Evolutionary conservation across 2,329 filamentous ascomycete species (phyloP), one percentile per base, ranked within the genome.

Genomic region (Ophiostoma sp.): DNA sequence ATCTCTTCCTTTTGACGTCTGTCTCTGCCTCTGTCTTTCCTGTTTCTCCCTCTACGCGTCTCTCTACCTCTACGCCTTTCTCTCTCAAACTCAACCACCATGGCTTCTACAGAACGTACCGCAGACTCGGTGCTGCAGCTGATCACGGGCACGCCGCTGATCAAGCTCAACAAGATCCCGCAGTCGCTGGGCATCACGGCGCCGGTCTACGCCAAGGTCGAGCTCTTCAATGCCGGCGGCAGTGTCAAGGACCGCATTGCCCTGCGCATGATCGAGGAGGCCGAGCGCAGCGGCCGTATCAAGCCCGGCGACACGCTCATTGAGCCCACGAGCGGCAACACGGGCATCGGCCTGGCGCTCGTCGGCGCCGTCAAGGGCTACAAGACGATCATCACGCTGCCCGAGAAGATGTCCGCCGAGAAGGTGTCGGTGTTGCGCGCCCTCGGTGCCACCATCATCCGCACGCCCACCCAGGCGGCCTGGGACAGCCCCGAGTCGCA

Each of bases 361-460:
- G 94, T 98, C 18, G 94, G 87, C 69, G 95, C 95, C 16, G 91
- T 99, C 76, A 98, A 97, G 82, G 94, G 93, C 73, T 99, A 98
- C 84, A 94, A 94, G 80, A 96, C 93, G 55, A 98, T 99, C 80
- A 99, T 99, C 78, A 99, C 95, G 11, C 87, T 99, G 63, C 95
- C 95, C 66, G 95, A 99, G 81, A 99, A 99, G 84, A 99, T 99
- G 95, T 97, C 93, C 1, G 91, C 93, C 64, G 95, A 99, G 80
- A 99, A 99, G 80, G 95, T 99, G 52, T 90, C 94, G 2, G 65
- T 99, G 41, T 85, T 99, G 71, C 91, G 93, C 74, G 94, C 95
- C 42, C 85, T 99, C 66, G 94, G 94, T 72, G 95, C 95, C 58
- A 97, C 96, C 76, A 98, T 99, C 79, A 97, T 99, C 78, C 89